Evolutionary conservation across 768 basidiomycete species (phyloP).

Genomic region (Boletus coccyginus): DNA sequence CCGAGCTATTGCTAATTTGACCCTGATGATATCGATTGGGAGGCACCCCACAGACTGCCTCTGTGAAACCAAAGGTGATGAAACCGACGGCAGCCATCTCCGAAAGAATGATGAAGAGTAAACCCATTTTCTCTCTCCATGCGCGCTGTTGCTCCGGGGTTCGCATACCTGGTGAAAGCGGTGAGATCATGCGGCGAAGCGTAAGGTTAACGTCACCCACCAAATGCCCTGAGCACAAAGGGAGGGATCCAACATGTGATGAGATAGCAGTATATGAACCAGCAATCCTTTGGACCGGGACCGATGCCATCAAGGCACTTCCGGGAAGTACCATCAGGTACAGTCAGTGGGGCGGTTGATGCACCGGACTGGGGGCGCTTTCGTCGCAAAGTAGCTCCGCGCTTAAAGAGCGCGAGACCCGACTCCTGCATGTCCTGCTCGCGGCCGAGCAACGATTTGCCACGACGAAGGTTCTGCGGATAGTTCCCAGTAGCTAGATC

Average conservation of each 20-base stretch:
- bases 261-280: slow-evolving; percentile 93
- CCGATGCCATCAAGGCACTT: slow-evolving; percentile 69
- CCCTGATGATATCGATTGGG: slow-evolving; percentile 82
- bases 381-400: slow-evolving; percentile 75
- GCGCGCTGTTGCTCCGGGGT: slow-evolving; percentile 94
- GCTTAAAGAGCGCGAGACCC: slow-evolving; percentile 88
- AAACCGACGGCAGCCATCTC: slow-evolving; percentile 96
- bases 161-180: slow-evolving; percentile 58
- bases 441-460: slow-evolving; percentile 84
- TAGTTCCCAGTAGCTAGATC: slow-evolving; percentile 72
- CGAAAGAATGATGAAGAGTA: slow-evolving; percentile 72
- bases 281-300: slow-evolving; percentile 88
- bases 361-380: slow-evolving; percentile 49
- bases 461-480: slow-evolving; percentile 69
- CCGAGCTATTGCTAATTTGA: slow-evolving; percentile 68
- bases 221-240: slow-evolving; percentile 72
- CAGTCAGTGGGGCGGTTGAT: slow-evolving; percentile 38
- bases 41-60: slow-evolving; percentile 87
- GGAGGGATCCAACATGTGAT: slow-evolving; percentile 83
- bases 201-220: slow-evolving; percentile 43
- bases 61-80: slow-evolving; percentile 97
- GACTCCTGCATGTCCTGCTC: slow-evolving; percentile 92
- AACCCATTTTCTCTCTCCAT: slow-evolving; percentile 98
- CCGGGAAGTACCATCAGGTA: slow-evolving; percentile 36
- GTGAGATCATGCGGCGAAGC: slow-evolving; percentile 6